phyloP scores from a whole-genome alignment of 2,329 filamentous ascomycete genomes.

The Colletotrichum sp. region DNA sequence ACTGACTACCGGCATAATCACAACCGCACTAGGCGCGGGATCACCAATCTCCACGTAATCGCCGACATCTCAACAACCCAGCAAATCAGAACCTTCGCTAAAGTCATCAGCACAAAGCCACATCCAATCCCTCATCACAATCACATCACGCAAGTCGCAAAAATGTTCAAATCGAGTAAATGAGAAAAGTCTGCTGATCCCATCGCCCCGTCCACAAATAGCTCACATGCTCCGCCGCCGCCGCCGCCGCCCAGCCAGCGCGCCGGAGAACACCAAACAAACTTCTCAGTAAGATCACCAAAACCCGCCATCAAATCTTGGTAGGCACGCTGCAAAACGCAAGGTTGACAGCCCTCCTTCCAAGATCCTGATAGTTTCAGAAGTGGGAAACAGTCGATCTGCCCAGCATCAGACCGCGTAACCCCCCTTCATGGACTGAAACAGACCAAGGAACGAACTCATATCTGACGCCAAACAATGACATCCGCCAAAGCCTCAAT shows the following conservation, averaged over 20 bases:
- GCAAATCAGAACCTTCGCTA: neutral
- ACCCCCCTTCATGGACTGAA: neutral
- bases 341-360: neutral
- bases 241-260: neutral
- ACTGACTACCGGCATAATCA: neutral
- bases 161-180: neutral
- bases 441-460: neutral
- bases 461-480: neutral
- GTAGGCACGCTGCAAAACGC: neutral
- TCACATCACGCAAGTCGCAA: neutral
- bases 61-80: neutral
- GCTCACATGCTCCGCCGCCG: neutral
- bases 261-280: neutral
- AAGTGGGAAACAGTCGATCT: fast-evolving
- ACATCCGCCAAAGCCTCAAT: neutral
- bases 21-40: neutral
- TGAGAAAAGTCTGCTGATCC: neutral
- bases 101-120: neutral
- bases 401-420: neutral
- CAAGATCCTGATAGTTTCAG: neutral
- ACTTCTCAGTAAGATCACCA: neutral
- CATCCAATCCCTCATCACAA: neutral
- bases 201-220: neutral
- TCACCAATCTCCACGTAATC: neutral
- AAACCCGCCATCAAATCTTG: neutral